A percentile compares a stretch with the other conserved stretches of the same genome.
Evolutionary conservation across 2,329 filamentous ascomycete species (phyloP).

Genomic region (Cordyceps tenuipes): DNA sequence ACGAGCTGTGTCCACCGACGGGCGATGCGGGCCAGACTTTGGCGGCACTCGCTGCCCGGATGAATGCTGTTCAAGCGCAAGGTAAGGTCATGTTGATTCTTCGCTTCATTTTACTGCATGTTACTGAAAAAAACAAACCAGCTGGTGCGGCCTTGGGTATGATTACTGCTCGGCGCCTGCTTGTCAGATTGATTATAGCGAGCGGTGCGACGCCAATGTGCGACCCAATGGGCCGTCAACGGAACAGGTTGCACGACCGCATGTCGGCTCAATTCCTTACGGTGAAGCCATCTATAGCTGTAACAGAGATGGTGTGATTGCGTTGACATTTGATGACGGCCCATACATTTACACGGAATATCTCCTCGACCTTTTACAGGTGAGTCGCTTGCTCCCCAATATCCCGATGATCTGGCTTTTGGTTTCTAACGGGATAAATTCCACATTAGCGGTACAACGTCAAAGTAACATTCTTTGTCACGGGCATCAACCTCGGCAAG

Average conservation of each 20-base stretch:
- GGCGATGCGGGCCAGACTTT: slow-evolving; percentile 37
- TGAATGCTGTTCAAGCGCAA: slow-evolving; percentile 35
- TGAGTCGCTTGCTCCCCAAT: slow-evolving; percentile 3
- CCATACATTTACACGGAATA: slow-evolving; percentile 34
- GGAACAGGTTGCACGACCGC: slow-evolving; percentile 40
- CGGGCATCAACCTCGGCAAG: slow-evolving; percentile 30
- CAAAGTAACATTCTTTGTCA: slow-evolving; percentile 32
- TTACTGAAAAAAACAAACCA: slow-evolving; percentile 16
- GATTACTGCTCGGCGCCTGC: slow-evolving; percentile 54
- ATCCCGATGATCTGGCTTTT: no score
- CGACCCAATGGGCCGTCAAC: slow-evolving; percentile 45
- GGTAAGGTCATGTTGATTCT: slow-evolving; percentile 21
- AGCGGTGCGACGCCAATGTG: slow-evolving; percentile 52
- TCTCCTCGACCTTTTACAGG: slow-evolving; percentile 31
- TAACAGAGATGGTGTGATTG: slow-evolving; percentile 27
- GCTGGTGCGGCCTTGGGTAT: slow-evolving; percentile 45
- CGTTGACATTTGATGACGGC: slow-evolving; percentile 39
- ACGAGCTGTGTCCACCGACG: slow-evolving; percentile 17
- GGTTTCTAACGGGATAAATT: not conserved
- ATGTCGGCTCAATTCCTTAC: slow-evolving; percentile 46
- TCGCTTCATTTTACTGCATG: not conserved
- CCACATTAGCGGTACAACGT: slow-evolving; percentile 22
- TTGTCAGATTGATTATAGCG: slow-evolving; percentile 53
- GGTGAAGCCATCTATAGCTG: slow-evolving; percentile 42
- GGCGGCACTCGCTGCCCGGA: slow-evolving; percentile 25